Base-by-base conservation (phyloP, 805 yeast species). In the Starmerella powellii region DNA sequence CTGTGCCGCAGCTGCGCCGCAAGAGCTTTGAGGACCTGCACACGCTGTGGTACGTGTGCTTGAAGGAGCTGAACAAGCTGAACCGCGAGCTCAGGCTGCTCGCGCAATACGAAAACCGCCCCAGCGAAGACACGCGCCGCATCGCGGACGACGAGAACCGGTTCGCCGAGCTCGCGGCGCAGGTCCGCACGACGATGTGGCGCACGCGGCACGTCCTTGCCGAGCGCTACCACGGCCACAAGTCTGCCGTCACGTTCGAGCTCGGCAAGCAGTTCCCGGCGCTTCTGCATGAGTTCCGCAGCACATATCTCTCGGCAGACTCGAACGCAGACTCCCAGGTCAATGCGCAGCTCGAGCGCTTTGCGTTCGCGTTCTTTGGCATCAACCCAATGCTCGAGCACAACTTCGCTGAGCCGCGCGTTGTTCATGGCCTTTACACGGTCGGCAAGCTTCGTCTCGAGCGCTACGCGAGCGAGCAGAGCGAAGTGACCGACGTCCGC, bases 21-120 rank as follows among this genome's bases (percentile, higher is more conserved):
- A 91, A 91, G 62, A 75, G 84, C 15, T 91, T 86, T 57, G 91
- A 86, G 31, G 98, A 91, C 58, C 66, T 91, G 53, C 98, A 91
- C 62, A 73, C 76, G 29, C 67, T 91, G 54, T 91, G 98, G 97
- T 88, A 84, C 60, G 70, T 80, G 34, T 76, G 87, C 52, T 63
- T 88, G 51, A 81, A 75, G 58, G 95, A 91, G 62, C 68, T 94
- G 52, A 91, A 91, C 60, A 64, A 74, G 12, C 61, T 88, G 43
- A 76, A 76, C 27, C 72, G 95, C 53, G 97, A 91, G 60, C 67
- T 68, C 42, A 76, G 79, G 49, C 67, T 83, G 51, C 70, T 72
- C 44, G 68, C 58, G 28, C 64, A 65, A 15, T 50, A 54, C 56
- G 42, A 41, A 44, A 33, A 45, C 34, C 48, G 48, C 19, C 55